Conservation (phyloP, 257 asterid genomes). For the Eustoma russellianum region DNA sequence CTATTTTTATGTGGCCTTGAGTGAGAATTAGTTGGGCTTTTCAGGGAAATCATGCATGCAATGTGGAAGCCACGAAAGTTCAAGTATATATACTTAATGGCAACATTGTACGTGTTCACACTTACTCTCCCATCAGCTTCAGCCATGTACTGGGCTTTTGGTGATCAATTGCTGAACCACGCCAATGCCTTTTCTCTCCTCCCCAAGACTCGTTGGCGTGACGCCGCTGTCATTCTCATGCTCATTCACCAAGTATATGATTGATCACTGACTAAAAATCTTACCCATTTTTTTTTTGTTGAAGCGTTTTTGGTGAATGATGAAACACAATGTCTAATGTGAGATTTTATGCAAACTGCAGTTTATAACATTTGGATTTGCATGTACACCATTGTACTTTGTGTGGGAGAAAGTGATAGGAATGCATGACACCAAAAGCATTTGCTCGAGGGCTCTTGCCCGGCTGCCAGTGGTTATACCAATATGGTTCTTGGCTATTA, state of each 20-base stretch:
- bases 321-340: too few relatives aligned
- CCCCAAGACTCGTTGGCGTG: conserved; percentile 51
- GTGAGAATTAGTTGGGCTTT: not conserved
- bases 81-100: conserved; percentile 62
- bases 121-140: conserved; percentile 73
- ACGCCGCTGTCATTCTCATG: conserved; percentile 75
- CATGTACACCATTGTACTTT: conserved; percentile 73
- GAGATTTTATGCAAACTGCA: conserved; percentile 3
- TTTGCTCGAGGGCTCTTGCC: conserved; percentile 64
- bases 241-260: conserved; percentile 69
- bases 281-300: too few relatives aligned
- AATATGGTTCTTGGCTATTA: conserved; percentile 80
- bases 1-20: too few relatives aligned
- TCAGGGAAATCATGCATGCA: conserved; percentile 90
- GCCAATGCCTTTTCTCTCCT: conserved; percentile 78
- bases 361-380: conserved; percentile 87
- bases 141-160: conserved; percentile 82
- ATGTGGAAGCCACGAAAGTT: conserved; percentile 92
- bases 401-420: conserved; percentile 91
- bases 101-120: conserved; percentile 77
- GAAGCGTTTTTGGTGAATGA: too few relatives aligned
- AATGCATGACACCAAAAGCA: conserved; percentile 68
- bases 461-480: conserved; percentile 78
- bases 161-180: conserved; percentile 62
- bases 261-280: not conserved